These are phyloP conservation scores for Syzygium jambos DNA, from an alignment of 345 rosid genomes.

Conservation along the genomic window DNA sequence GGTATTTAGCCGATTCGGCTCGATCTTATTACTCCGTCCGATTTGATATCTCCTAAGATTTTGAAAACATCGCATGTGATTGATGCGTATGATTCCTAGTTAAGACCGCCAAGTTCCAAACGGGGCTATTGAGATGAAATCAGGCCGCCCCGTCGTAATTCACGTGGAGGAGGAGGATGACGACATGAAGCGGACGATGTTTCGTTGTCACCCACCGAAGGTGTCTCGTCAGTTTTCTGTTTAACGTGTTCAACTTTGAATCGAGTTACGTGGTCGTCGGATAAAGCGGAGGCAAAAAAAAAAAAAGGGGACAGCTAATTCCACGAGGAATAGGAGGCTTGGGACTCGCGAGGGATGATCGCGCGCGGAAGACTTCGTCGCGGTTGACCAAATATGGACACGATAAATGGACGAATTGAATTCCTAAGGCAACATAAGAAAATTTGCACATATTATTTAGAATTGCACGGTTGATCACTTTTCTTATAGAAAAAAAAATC, in stretches of 20 bases:
- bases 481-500: too few relatives aligned
- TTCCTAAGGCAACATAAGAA: background rate
- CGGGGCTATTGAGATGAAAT: background rate
- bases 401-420: background rate
- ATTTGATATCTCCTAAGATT: background rate
- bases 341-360: background rate
- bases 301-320: background rate
- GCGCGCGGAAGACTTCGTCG: background rate
- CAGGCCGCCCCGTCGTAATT: background rate
- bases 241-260: background rate
- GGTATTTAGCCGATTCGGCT: background rate
- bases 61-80: background rate
- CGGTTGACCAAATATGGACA: background rate
- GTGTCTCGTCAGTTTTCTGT: background rate
- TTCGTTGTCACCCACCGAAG: background rate
- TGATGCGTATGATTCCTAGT: background rate
- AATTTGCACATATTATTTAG: background rate
- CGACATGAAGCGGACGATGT: background rate
- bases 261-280: background rate
- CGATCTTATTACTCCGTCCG: fast-evolving
- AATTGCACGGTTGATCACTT: too few relatives aligned
- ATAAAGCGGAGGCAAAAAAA: background rate
- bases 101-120: background rate
- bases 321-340: background rate
- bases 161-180: background rate